Evolutionary conservation across 139 green algal genomes (phyloP).

Genomic region (Coelastrella sp.): DNA sequence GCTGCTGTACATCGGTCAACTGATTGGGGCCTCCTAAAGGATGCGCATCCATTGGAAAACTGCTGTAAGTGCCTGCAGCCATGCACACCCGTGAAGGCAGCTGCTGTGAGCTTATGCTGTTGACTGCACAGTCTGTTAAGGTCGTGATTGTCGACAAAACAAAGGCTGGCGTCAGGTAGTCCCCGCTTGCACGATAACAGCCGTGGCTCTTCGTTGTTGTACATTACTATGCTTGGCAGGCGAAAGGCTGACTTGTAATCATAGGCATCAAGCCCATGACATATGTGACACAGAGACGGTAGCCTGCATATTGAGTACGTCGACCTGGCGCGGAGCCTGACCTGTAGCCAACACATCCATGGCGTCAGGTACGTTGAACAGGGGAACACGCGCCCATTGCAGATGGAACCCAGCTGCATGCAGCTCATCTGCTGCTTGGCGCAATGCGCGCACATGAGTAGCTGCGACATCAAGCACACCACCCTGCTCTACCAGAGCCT

Average conservation of each 20-base stretch:
- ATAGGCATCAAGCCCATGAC: no score
- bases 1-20: constrained; percentile 28
- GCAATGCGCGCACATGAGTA: constrained; percentile 17
- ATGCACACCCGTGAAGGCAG: no score
- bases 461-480: constrained; percentile 37
- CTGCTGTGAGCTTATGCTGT: no score
- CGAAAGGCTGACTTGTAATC: no score
- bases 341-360: constrained; percentile 47
- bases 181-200: no score
- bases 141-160: no score
- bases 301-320: no score
- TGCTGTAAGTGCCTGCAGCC: constrained; percentile 50
- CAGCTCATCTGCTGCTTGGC: constrained; percentile 48
- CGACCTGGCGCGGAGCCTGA: background rate
- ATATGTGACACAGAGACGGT: no score
- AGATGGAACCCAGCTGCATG: background rate
- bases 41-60: constrained; percentile 17
- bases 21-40: constrained; percentile 17
- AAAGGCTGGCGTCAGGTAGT: no score
- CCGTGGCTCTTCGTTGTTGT: no score
- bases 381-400: background rate
- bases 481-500: background rate
- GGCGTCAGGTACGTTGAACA: constrained; percentile 36
- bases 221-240: no score
- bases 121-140: no score